A percentile compares a stretch with the other conserved stretches of the same genome.
These are phyloP conservation scores for Ceratobasidium sp. DNA, from an alignment of 1,284 basidiomycete species.

Conservation along the genomic window DNA sequence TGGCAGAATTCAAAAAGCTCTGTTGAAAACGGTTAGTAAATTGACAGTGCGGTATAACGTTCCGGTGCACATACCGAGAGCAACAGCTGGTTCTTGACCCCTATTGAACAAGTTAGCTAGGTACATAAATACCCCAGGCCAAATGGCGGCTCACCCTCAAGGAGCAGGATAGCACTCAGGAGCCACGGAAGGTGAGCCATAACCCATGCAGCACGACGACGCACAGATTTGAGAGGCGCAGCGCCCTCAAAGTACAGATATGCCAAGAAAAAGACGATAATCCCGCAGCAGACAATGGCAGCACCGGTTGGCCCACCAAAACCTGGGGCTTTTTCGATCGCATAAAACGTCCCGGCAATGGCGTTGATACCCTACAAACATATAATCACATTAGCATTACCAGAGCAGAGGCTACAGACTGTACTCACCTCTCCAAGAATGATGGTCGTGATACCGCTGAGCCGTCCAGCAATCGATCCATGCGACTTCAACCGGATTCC, in stretches of 20 bases:
- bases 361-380: conserved; percentile 32
- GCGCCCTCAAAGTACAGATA: conserved; percentile 39
- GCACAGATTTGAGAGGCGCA: conserved; percentile 26
- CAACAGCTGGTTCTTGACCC: conserved; percentile 39
- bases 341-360: conserved; percentile 28
- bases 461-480: conserved; percentile 17
- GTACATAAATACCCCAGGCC: neutral
- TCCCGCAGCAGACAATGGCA: conserved; percentile 2
- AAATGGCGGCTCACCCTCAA: conserved; percentile 2
- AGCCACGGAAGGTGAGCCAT: conserved; percentile 37
- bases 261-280: conserved; percentile 36
- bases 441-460: conserved; percentile 20
- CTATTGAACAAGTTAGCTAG: neutral
- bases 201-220: conserved; percentile 32
- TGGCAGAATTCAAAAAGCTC: conserved; percentile 17
- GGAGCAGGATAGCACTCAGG: conserved; percentile 21
- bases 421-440: conserved; percentile 32
- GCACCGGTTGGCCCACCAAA: neutral
- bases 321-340: conserved; percentile 24
- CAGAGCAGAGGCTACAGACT: neutral
- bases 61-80: conserved; percentile 14
- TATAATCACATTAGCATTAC: neutral
- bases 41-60: no score
- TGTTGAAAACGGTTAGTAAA: neutral
- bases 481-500: conserved; percentile 22